Conservation (phyloP, 495 filamentous ascomycete species). For the Neurospora sp. region DNA sequence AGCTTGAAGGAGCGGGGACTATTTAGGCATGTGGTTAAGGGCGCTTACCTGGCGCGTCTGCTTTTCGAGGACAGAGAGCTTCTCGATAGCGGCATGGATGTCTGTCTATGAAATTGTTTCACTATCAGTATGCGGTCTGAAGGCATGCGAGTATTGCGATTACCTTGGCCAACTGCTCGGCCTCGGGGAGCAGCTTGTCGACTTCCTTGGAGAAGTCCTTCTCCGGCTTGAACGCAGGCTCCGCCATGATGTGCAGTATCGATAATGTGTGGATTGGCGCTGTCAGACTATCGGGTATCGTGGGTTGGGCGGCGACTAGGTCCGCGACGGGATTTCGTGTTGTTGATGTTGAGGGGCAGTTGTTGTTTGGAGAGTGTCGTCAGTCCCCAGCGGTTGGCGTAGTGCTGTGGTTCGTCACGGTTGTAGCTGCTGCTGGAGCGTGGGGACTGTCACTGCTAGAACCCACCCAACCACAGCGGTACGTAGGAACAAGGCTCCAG, state of each 20-base stretch:
- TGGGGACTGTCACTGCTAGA: background rate
- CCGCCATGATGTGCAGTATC: conserved; percentile 29
- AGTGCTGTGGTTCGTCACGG: conserved; percentile 4
- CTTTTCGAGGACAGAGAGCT: conserved; percentile 84
- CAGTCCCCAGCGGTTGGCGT: background rate
- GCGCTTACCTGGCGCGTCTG: conserved; percentile 78
- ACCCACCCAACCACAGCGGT: background rate
- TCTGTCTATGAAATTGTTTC: conserved; percentile 46
- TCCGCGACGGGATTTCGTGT: background rate
- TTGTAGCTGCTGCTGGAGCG: background rate
- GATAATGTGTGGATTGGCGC: background rate
- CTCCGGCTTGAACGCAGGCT: conserved; percentile 47
- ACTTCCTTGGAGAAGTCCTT: conserved; percentile 80
- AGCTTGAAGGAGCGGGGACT: conserved; percentile 5
- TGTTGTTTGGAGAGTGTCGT: background rate
- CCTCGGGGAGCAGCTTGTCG: conserved; percentile 82
- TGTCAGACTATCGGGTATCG: background rate
- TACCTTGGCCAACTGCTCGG: conserved; percentile 81
- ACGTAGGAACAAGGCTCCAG: conserved; percentile 2
- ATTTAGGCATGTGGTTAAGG: background rate
- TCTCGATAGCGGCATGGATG: conserved; percentile 80
- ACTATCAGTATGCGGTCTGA: conserved; percentile 1
- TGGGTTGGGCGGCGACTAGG: background rate
- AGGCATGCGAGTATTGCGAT: background rate
- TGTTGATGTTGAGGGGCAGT: background rate